Base-by-base conservation (phyloP, 345 rosid species). In the Euphorbia tirucalli region DNA sequence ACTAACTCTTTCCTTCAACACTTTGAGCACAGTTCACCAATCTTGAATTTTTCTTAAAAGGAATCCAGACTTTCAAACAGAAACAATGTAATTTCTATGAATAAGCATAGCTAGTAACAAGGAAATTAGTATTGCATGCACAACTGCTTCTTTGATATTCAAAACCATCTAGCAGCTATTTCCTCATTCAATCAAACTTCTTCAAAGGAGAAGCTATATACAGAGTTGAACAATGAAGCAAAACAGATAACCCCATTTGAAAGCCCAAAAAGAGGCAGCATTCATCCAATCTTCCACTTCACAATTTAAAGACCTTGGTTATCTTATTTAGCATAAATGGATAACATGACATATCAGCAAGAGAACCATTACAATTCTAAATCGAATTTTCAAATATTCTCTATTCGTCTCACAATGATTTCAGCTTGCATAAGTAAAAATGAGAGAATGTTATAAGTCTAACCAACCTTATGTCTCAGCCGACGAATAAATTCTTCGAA, bases 381-480 rank as follows among this genome's bases (percentile, higher is more conserved):
- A 18, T 55, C 43, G 15, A 7, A 24, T 43, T 69, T 13, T 32
- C 64, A 61, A 72, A 63, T 16, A 22, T 72, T 49, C 7, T 21
- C 30, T 59, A 13, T 13, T 13, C 31, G 11, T 10, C 46, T 39
- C 49, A 60, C 15, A 28, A 57, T 24, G 41, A 39, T 32, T 14
- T 14, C 9, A 21, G n/a, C 44, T 65, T 18, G 28, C 11, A 59
- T 16, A 50, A 24, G 41, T 25, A 61, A 22, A 52, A 70, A 71
- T 21, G 18, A 48, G 41, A 65, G 19, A 55, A 70, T 68, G 30
- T 50, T 15, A 19, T 18, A 66, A 32, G 65, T 22, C 39, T 71
- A 81, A 76, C 85, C 61, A 74, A 92, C 97, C 97, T 92, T 88
- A 77, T 92, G 93, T 83, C 96, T 85, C 76, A 89, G 88, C 28